phyloP scores from a whole-genome alignment of 192 early-diverging fungal genomes.

The Phycomyces nitens region DNA sequence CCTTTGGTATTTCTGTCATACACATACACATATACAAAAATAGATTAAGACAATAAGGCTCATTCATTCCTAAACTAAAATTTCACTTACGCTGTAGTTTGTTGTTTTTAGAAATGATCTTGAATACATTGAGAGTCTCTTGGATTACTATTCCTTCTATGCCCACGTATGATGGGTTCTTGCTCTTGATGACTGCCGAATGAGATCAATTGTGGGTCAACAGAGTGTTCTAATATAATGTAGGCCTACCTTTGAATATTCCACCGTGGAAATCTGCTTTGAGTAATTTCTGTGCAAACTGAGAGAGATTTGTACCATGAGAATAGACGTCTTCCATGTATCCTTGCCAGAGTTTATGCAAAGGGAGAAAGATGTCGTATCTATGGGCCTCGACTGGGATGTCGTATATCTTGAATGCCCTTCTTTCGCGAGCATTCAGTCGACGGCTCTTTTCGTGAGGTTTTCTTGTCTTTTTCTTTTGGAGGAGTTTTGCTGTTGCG shows the following conservation, averaged over 20 bases:
- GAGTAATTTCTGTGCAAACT: constrained; percentile 51
- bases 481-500: too few relatives aligned
- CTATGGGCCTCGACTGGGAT: constrained; percentile 53
- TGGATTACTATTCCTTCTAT: constrained; percentile 79
- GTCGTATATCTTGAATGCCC: constrained; percentile 55
- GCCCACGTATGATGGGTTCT: constrained; percentile 76
- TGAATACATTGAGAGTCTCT: constrained; percentile 87
- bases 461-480: too few relatives aligned
- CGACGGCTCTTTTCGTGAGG: not conserved
- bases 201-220: too few relatives aligned
- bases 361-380: constrained; percentile 65
- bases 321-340: constrained; percentile 70
- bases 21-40: constrained; percentile 11
- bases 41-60: too few relatives aligned
- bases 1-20: constrained; percentile 66
- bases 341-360: constrained; percentile 79
- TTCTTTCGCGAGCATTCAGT: constrained; percentile 40
- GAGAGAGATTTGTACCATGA: constrained; percentile 13
- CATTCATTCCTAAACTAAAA: too few relatives aligned
- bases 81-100: constrained; percentile 49
- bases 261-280: constrained; percentile 91
- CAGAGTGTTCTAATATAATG: too few relatives aligned
- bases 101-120: constrained; percentile 66
- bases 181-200: constrained; percentile 59
- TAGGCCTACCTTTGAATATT: constrained; percentile 70